Base-by-base conservation (phyloP, 306 rosid species). In the Comarum palustre region DNA sequence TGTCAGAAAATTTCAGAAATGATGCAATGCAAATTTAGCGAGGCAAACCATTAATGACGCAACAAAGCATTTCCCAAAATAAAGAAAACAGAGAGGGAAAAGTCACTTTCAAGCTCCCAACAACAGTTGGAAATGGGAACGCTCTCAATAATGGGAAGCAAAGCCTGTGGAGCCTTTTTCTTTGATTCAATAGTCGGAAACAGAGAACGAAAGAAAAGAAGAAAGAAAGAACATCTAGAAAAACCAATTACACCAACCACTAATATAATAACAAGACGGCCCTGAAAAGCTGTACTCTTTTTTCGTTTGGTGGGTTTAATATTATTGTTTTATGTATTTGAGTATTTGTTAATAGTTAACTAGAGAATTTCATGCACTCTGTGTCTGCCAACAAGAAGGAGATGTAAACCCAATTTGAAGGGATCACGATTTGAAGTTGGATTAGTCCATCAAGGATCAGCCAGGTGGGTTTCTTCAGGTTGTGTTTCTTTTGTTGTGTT, bases 341-440 rank as follows among this genome's bases (percentile, higher is more conserved):
- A 31, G 36, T 57, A 14, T 24, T 52, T 36, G 15, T 50, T 8
- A n/a, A 9, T 15, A 59, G 12, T 47, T 8, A 31, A 12, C 25
- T 34, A n/a, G 24, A 51, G 32, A 51, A 39, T 71, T 55, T 71
- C 66, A 24, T 36, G 52, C 67, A 25, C 67, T 20, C 43, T 67
- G 7, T 41, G 54, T n/a, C 5, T 8, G 64, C 62, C 25, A 38
- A 19, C 64, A 57, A 36, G 50, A 32, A 70, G 17, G 38, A 71
- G 46, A 38, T 54, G 66, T 31, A 54, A 39, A 29, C 17, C 24
- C 42, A 29, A 29, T 39, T 46, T 31, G 24, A n/a, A 55, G 75
- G 54, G 11, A 39, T 24, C 54, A 10, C 27, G 54, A 29, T 14
- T 57, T 50, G n/a, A 27, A 58, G n/a, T 27, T 57, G 75, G 75